A percentile compares a stretch with the other conserved stretches of the same genome.
These are phyloP conservation scores for Lasiodiplodia gonubiensis DNA, from an alignment of 2,329 filamentous ascomycete genomes.

Conservation along the genomic window DNA sequence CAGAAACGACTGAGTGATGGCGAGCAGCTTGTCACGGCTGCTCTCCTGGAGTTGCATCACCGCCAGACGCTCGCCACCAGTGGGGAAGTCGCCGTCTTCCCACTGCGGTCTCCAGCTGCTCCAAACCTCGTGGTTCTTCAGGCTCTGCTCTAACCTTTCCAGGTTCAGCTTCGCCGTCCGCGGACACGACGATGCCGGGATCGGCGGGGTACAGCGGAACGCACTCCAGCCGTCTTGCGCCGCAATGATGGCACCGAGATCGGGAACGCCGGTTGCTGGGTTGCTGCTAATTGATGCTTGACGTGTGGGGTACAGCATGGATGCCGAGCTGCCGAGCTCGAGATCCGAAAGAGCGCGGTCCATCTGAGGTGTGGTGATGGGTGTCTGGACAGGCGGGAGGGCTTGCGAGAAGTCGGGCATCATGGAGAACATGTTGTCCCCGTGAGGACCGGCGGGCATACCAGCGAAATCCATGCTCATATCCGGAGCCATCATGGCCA, in stretches of 20 bases:
- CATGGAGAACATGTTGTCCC: constrained; percentile 52
- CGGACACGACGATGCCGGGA: constrained; percentile 56
- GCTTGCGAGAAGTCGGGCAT: constrained; percentile 52
- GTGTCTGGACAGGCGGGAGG: constrained; percentile 51
- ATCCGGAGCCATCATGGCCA: constrained; percentile 51
- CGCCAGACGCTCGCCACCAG: constrained; percentile 50
- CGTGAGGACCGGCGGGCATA: constrained; percentile 42
- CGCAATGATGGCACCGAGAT: constrained; percentile 55
- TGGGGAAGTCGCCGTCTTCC: constrained; percentile 55
- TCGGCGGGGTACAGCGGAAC: constrained; percentile 58
- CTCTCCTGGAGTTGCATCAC: constrained; percentile 58
- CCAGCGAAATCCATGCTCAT: constrained; percentile 52
- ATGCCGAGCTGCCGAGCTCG: constrained; percentile 51
- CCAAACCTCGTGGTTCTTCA: constrained; percentile 59
- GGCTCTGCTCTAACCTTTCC: constrained; percentile 57
- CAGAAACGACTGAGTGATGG: constrained; percentile 72
- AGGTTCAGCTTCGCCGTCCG: constrained; percentile 58
- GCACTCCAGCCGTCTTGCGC: constrained; percentile 60
- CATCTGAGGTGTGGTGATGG: constrained; percentile 54
- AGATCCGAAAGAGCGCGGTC: constrained; percentile 55
- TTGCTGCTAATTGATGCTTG: constrained; percentile 46
- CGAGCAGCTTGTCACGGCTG: constrained; percentile 72
- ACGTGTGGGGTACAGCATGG: constrained; percentile 49
- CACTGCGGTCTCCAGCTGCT: constrained; percentile 57
- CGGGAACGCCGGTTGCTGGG: constrained; percentile 40